A percentile compares a stretch with the other conserved stretches of the same genome.
Evolutionary conservation across 768 basidiomycete genomes (phyloP).

Genomic region (Mycena sanguinolenta): DNA sequence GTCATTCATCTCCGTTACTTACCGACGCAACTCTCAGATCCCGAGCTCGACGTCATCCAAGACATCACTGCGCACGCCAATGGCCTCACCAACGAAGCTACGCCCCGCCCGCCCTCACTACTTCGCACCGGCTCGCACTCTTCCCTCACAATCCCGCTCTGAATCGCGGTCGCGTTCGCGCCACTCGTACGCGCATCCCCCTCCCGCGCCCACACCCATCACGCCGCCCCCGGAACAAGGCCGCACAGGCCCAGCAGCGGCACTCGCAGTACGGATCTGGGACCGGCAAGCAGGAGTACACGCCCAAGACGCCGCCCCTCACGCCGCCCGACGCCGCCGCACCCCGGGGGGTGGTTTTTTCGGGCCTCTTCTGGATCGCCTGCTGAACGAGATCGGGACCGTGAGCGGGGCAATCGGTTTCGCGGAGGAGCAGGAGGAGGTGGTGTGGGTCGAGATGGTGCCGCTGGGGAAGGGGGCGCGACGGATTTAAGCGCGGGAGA

Average conservation of each 20-base stretch:
- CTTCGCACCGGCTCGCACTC: conserved; percentile 30
- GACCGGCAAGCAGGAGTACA: not conserved
- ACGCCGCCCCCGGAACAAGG: too few species aligned
- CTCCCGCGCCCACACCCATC: not conserved
- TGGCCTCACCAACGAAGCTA: conserved; percentile 19
- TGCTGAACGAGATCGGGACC: conserved; percentile 23
- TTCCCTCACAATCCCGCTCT: conserved; percentile 27
- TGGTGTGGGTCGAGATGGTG: conserved; percentile 67
- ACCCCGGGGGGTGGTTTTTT: conserved; percentile 62
- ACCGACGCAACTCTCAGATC: conserved; percentile 14
- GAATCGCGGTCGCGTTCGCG: conserved; percentile 21
- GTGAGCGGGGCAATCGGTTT: conserved; percentile 26
- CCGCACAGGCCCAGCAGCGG: conserved; percentile 37
- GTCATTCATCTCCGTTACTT: not conserved
- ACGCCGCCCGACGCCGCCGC: conserved; percentile 10
- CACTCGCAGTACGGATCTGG: conserved; percentile 27
- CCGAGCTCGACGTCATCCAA: conserved; percentile 29
- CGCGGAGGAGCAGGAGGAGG: conserved; percentile 82
- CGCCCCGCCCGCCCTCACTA: conserved; percentile 31
- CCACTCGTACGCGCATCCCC: conserved; percentile 37
- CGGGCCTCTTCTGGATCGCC: conserved; percentile 57
- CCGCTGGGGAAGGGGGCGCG: conserved; percentile 52
- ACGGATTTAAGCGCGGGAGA: conserved; percentile 45
- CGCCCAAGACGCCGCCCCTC: conserved; percentile 26
- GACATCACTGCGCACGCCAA: conserved; percentile 28